These are phyloP conservation scores for Paecilomyces sp. DNA, from an alignment of 2,329 filamentous ascomycete species.

Conservation along the genomic window DNA sequence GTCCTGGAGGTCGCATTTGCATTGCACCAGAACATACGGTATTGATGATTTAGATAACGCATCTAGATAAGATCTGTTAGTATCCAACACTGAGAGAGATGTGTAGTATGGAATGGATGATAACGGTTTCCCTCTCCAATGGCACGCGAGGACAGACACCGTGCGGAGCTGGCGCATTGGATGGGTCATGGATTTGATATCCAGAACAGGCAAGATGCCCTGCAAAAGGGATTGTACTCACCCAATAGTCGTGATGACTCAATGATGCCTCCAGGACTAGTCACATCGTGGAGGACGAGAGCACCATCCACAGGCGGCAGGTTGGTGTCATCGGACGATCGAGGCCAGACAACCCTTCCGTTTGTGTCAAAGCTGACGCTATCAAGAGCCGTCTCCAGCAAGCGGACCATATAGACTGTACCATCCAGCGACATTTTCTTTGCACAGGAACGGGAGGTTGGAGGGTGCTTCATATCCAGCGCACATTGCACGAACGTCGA, in stretches of 20 bases:
- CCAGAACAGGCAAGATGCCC: slow-evolving; percentile 4
- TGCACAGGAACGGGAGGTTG: slow-evolving; percentile 33
- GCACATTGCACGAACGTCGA: slow-evolving; percentile 53
- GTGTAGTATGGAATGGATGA: neutral
- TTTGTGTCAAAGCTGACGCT: slow-evolving; percentile 46
- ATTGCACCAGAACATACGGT: slow-evolving; percentile 75
- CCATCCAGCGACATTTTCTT: slow-evolving; percentile 53
- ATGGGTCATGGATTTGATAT: neutral
- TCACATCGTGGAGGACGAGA: slow-evolving; percentile 81
- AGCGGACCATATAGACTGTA: slow-evolving; percentile 48
- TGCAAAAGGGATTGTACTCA: slow-evolving; percentile 44
- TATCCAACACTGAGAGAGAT: neutral
- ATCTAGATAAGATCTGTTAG: slow-evolving; percentile 42
- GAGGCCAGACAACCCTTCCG: slow-evolving; percentile 44
- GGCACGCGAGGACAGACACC: neutral
- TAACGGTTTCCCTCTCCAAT: neutral
- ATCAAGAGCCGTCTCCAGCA: slow-evolving; percentile 49
- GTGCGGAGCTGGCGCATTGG: neutral
- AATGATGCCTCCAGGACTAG: slow-evolving; percentile 65
- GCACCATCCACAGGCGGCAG: slow-evolving; percentile 75
- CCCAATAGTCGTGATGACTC: slow-evolving; percentile 70
- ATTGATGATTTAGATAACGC: slow-evolving; percentile 65
- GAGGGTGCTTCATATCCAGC: slow-evolving; percentile 44
- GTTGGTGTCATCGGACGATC: slow-evolving; percentile 54
- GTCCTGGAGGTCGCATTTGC: slow-evolving; percentile 77